Evolutionary conservation across 148 eudicot species (phyloP).

Genomic region (Camellia lanceoleosa): DNA sequence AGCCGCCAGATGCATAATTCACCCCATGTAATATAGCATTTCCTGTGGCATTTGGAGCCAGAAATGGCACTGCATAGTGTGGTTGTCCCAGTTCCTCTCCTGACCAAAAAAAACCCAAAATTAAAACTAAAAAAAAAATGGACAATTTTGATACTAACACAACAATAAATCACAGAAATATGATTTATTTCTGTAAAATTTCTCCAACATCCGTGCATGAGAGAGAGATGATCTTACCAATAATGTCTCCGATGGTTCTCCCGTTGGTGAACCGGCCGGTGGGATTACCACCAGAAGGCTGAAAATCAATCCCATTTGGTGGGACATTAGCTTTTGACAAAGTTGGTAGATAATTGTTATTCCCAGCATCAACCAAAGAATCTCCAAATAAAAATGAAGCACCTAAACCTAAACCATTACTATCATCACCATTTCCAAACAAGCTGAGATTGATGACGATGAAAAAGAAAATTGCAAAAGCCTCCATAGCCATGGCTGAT

Average conservation of each 20-base stretch:
- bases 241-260: conserved; percentile 83
- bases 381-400: conserved; percentile 93
- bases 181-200: too few relatives aligned
- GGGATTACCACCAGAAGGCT: conserved; percentile 71
- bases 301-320: conserved; percentile 91
- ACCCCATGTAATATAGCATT: conserved; percentile 69
- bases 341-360: conserved; percentile 69
- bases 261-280: conserved; percentile 92
- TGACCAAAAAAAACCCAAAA: conserved; percentile 9
- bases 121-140: not conserved
- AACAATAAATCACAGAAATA: too few relatives aligned
- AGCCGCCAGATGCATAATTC: conserved; percentile 96
- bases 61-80: conserved; percentile 64
- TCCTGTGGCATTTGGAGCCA: conserved; percentile 84
- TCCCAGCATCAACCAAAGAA: conserved; percentile 90
- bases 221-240: conserved; percentile 41
- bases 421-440: conserved; percentile 25
- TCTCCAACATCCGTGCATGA: not conserved
- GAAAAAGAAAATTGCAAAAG: conserved; percentile 15
- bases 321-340: conserved; percentile 65
- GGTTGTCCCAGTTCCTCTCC: conserved; percentile 85
- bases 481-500: conserved; percentile 27
- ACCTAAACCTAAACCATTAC: conserved; percentile 29
- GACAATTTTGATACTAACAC: too few relatives aligned
- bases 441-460: conserved; percentile 20